These are phyloP conservation scores for Claviceps sp. DNA, from an alignment of 2,329 filamentous ascomycete species.

Conservation along the genomic window DNA sequence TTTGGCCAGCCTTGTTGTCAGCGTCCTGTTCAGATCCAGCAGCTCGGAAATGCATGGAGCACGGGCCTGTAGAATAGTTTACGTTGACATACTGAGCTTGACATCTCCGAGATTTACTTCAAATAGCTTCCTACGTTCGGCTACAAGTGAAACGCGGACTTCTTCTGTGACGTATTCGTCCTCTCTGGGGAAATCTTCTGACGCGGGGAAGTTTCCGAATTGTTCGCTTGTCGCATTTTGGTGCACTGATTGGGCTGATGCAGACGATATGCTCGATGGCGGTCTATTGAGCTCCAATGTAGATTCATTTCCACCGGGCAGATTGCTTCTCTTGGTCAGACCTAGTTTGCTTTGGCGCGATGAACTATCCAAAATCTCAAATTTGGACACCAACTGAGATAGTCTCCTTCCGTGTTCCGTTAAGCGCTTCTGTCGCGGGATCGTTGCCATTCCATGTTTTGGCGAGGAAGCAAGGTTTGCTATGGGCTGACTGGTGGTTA, in stretches of 20 bases:
- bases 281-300: background rate
- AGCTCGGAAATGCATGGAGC: background rate
- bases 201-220: background rate
- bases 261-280: constrained; percentile 1
- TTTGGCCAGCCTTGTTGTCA: background rate
- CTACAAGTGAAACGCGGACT: constrained; percentile 9
- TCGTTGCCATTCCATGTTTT: background rate
- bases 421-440: background rate
- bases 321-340: background rate
- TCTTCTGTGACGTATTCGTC: background rate
- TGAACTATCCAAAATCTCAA: constrained; percentile 17
- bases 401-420: constrained; percentile 6
- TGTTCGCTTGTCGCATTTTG: background rate
- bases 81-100: background rate
- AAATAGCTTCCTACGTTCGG: constrained; percentile 13
- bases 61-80: background rate
- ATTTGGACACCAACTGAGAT: constrained; percentile 22
- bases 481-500: background rate
- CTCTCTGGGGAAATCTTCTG: background rate
- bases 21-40: background rate
- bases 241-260: background rate
- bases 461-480: background rate
- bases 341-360: constrained; percentile 1
- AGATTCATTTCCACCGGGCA: background rate
- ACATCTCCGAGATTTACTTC: constrained; percentile 6